These are phyloP conservation scores for Phytophthora boehmeriae DNA, from an alignment of 352 stramenopile genomes.

Conservation along the genomic window DNA sequence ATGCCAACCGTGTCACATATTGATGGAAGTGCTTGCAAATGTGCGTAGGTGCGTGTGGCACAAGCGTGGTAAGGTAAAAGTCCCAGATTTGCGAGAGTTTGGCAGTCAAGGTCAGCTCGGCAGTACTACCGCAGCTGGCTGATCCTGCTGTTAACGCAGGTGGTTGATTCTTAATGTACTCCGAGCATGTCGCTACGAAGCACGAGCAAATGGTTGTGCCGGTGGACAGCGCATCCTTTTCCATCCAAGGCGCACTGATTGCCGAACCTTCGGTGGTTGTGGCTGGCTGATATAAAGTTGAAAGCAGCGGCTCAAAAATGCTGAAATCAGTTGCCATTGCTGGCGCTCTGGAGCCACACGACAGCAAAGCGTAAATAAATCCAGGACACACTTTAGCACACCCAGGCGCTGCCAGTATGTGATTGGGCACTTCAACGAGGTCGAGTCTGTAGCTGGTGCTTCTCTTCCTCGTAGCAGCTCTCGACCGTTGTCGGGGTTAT, in stretches of 20 bases:
- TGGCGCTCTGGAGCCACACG: conserved; percentile 58
- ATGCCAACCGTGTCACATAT: conserved; percentile 79
- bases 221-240: conserved; percentile 74
- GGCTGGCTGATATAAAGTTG: conserved; percentile 79
- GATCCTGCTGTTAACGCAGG: background rate
- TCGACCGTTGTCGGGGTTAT: background rate
- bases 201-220: conserved; percentile 80
- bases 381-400: conserved; percentile 78
- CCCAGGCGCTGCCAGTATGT: conserved; percentile 75
- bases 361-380: conserved; percentile 78
- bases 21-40: conserved; percentile 86
- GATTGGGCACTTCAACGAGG: conserved; percentile 46
- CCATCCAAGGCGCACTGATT: conserved; percentile 69
- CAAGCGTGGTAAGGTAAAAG: conserved; percentile 77
- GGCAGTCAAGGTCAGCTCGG: conserved; percentile 31
- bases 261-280: conserved; percentile 73
- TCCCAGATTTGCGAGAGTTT: conserved; percentile 85
- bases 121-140: conserved; percentile 8
- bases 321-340: conserved; percentile 72
- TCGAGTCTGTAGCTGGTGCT: conserved; percentile 1
- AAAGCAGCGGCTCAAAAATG: conserved; percentile 84
- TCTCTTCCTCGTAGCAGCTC: conserved; percentile 22
- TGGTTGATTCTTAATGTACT: conserved; percentile 58
- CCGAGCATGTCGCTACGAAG: conserved; percentile 77
- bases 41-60: conserved; percentile 74